Evolutionary conservation across 306 rosid genomes (phyloP).

Genomic region (Trifolium dubium): DNA sequence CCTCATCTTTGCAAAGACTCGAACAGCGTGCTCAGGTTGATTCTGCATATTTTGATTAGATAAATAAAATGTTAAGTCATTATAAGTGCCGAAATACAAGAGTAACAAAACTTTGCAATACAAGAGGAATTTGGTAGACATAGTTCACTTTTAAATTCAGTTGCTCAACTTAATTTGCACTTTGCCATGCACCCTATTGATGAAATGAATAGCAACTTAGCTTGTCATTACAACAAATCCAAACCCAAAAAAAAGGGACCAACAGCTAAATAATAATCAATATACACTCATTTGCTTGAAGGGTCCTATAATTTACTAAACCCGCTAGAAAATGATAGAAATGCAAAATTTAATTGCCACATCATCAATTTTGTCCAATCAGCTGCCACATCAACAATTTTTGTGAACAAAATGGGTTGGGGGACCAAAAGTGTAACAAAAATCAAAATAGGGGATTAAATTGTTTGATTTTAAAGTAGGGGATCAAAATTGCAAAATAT

Average conservation of each 20-base stretch:
- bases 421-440: too few relatives aligned
- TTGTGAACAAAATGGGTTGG: too few relatives aligned
- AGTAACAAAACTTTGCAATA: constrained; percentile 13
- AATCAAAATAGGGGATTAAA: too few relatives aligned
- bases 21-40: constrained; percentile 78
- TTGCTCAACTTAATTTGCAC: constrained; percentile 32
- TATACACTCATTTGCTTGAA: too few relatives aligned
- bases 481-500: too few relatives aligned
- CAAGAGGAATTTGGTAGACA: constrained; percentile 19
- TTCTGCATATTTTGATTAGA: constrained; percentile 58
- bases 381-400: too few relatives aligned
- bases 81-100: constrained; percentile 20
- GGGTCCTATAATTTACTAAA: too few relatives aligned
- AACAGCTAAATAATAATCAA: background rate
- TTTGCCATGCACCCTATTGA: constrained; percentile 36
- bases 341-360: too few relatives aligned
- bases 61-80: constrained; percentile 30
- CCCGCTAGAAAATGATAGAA: too few relatives aligned
- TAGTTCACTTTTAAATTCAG: constrained; percentile 26
- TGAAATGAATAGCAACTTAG: constrained; percentile 32
- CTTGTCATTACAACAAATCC: constrained; percentile 16
- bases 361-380: too few relatives aligned
- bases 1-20: constrained; percentile 77
- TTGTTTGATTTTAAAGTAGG: too few relatives aligned
- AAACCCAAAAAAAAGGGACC: constrained; percentile 30